A percentile compares a stretch with the other conserved stretches of the same genome.
phyloP scores from a whole-genome alignment of 345 rosid genomes.

The Lepidium africanum region DNA sequence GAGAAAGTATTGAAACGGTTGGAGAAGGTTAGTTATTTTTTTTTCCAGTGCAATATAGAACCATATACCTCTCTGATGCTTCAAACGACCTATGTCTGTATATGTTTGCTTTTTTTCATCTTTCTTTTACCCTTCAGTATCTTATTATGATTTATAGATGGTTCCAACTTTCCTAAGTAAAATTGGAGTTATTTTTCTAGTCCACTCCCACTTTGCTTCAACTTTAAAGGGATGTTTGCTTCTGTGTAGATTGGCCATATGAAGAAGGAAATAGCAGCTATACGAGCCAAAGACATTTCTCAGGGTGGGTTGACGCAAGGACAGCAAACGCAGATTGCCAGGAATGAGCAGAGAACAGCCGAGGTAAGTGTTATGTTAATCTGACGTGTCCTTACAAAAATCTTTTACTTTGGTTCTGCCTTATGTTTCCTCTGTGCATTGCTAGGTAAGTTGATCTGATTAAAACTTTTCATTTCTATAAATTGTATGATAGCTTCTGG shows the following conservation, averaged over 20 bases:
- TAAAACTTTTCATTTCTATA: not conserved
- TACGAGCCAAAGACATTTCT: slow-evolving; percentile 87
- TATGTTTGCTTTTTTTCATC: not conserved
- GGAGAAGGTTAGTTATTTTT: slow-evolving; percentile 50
- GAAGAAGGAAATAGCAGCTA: slow-evolving; percentile 93
- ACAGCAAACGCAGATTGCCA: slow-evolving; percentile 97
- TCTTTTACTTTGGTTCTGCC: not conserved
- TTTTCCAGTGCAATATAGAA: not conserved
- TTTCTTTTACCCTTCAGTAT: not conserved
- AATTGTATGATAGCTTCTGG: slow-evolving; percentile 48
- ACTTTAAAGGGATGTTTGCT: not conserved
- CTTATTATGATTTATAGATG: not conserved
- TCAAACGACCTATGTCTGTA: not conserved
- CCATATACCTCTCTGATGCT: not conserved
- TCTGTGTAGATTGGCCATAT: slow-evolving; percentile 73
- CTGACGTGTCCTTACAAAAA: not conserved
- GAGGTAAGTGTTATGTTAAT: slow-evolving; percentile 39
- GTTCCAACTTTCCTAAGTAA: not conserved
- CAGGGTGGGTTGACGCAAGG: slow-evolving; percentile 99
- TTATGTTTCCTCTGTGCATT: not conserved
- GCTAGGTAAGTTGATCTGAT: not conserved
- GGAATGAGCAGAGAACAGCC: slow-evolving; percentile 86
- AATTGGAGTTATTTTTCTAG: not conserved
- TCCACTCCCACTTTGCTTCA: not conserved
- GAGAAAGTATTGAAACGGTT: slow-evolving; percentile 75